phyloP scores from a whole-genome alignment of 2,329 filamentous ascomycete species.

The Venturia effusa region DNA sequence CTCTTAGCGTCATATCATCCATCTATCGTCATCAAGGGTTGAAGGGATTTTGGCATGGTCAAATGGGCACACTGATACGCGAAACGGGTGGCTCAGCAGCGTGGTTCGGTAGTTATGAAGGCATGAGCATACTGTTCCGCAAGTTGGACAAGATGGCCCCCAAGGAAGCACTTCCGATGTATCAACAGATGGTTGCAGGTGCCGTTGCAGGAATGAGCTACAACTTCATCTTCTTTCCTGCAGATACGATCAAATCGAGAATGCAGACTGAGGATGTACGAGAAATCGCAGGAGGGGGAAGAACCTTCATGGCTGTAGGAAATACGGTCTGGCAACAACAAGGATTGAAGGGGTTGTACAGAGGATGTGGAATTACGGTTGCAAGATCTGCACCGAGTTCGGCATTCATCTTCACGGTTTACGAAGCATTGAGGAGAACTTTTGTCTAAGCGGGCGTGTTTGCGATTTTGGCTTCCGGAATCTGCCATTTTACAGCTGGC shows the following conservation, averaged over 20 bases:
- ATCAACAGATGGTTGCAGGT: slow-evolving; percentile 80
- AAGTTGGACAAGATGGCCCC: slow-evolving; percentile 35
- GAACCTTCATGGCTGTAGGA: slow-evolving; percentile 62
- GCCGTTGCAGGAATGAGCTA: slow-evolving; percentile 86
- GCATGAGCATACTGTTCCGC: slow-evolving; percentile 58
- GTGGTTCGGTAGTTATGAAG: slow-evolving; percentile 65
- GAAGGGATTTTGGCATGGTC: slow-evolving; percentile 86
- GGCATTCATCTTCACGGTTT: slow-evolving; percentile 96
- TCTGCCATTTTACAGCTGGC: neutral
- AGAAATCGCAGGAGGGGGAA: slow-evolving; percentile 36
- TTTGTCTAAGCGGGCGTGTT: neutral
- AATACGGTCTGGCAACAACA: slow-evolving; percentile 68
- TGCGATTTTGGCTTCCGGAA: neutral
- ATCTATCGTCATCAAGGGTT: slow-evolving; percentile 77
- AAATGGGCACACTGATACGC: slow-evolving; percentile 83
- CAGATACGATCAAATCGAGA: slow-evolving; percentile 92
- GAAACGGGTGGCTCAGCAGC: slow-evolving; percentile 88
- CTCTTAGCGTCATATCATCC: slow-evolving; percentile 60
- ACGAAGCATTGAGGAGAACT: slow-evolving; percentile 54
- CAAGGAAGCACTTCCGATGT: slow-evolving; percentile 55
- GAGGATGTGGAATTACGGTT: slow-evolving; percentile 91
- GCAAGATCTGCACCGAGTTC: slow-evolving; percentile 82
- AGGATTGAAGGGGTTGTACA: slow-evolving; percentile 76
- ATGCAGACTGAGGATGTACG: slow-evolving; percentile 82
- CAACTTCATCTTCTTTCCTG: slow-evolving; percentile 95